These are phyloP conservation scores for Citrus australasica DNA, from an alignment of 345 rosid genomes.

Conservation along the genomic window DNA sequence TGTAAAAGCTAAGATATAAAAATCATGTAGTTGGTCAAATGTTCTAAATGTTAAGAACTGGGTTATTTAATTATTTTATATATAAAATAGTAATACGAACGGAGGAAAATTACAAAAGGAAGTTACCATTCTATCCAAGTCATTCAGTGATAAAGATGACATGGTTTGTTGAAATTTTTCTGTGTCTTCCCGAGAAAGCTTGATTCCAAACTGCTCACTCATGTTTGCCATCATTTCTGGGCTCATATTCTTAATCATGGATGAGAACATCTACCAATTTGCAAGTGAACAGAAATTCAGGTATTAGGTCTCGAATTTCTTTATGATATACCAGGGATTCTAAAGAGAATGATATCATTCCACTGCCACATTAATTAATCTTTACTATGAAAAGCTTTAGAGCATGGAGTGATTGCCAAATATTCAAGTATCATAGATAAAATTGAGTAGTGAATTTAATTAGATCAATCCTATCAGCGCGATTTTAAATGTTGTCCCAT, in stretches of 20 bases:
- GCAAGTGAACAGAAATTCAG: constrained; percentile 11
- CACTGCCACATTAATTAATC: not conserved
- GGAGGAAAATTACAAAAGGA: not conserved
- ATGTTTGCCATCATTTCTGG: constrained; percentile 96
- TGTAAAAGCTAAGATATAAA: not conserved
- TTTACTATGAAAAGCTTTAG: not conserved
- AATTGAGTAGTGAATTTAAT: not conserved
- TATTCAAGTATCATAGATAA: not conserved
- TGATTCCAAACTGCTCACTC: constrained; percentile 90
- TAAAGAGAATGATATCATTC: not conserved
- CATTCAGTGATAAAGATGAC: constrained; percentile 83
- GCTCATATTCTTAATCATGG: constrained; percentile 87
- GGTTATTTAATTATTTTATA: not conserved
- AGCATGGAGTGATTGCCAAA: not conserved
- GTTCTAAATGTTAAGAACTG: not conserved
- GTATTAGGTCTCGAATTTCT: not conserved
- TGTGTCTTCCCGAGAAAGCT: constrained; percentile 81
- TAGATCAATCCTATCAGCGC: not conserved
- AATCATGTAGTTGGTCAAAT: not conserved
- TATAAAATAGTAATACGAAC: not conserved
- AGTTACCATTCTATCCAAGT: constrained; percentile 84
- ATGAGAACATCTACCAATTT: constrained; percentile 65
- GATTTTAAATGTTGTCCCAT: not conserved
- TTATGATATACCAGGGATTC: not conserved
- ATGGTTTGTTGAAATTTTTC: constrained; percentile 88